Evolutionary conservation across 768 basidiomycete species (phyloP), one percentile per base, ranked within the genome.

Genomic region (Suillus luteus): DNA sequence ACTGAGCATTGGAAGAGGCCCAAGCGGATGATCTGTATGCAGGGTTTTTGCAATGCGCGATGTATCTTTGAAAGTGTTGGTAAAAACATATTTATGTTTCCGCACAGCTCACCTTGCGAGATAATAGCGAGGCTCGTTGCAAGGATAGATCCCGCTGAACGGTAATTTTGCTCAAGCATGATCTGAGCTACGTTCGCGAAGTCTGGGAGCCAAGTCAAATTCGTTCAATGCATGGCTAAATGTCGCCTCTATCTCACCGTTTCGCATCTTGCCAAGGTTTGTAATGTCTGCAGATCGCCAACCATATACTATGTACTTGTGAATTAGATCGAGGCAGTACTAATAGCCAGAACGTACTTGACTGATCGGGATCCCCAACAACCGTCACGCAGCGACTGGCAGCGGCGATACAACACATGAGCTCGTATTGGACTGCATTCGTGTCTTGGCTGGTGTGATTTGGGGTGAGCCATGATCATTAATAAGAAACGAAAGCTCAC

Each of bases 361-460:
- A 93, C 72, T 96, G 94, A 73, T 96, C 94, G 0, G 94, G 94
- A 76, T 96, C 94, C 0, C 94, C 94, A 3, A 96, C 93, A 46
- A 95, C 84, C 5, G 89, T 93, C 33, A 94, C 80, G 65, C 87
- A 85, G 35, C 80, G 75, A 40, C 77, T 76, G 5, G 75, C 69
- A 14, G 78, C 69, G 0, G 87, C 90, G 59, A 96, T 85, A 4
- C 81, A 77, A 64, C 79, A 81, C 88, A 95, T 90, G 27, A 95
- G 83, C 63, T 89, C 82, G 73, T 94, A 95, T 72, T 95, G 93
- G 22, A 86, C 86, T 4, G 78, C 82, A 67, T 94, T 95, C 1
- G 92, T 94, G 73, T 95, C 93, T 76, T 93, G 86, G 63, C 86
- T 88, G 48, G 38, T 57, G 17, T 57, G 2, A 40, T 10, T 22